Percentiles rank a stretch among this genome's conserved stretches.
Evolutionary conservation across 768 basidiomycete genomes (phyloP).

Genomic region (Boletus sp.): DNA sequence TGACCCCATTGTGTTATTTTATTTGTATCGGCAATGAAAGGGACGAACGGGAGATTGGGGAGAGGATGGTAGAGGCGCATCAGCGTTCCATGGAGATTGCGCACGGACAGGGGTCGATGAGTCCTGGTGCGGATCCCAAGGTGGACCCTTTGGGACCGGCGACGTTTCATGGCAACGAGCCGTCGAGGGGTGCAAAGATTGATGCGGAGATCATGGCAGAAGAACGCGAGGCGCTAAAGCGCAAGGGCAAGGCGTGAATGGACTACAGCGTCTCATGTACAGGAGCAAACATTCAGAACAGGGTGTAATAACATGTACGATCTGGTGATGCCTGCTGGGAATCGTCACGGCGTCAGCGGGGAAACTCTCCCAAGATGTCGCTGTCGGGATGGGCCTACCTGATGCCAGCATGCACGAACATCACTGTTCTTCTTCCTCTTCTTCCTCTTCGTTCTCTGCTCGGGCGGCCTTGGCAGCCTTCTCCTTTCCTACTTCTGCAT

Average conservation of each 20-base stretch:
- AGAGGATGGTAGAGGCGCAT: slow-evolving; percentile 35
- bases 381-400: neutral
- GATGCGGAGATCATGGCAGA: slow-evolving; percentile 53
- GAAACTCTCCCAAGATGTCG: too few relatives aligned
- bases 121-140: slow-evolving; percentile 29
- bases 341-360: neutral
- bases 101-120: slow-evolving; percentile 29
- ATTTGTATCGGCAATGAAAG: slow-evolving; percentile 20
- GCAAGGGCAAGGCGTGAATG: slow-evolving; percentile 39
- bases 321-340: neutral
- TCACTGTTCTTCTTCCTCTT: slow-evolving; percentile 34
- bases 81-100: slow-evolving; percentile 27
- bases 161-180: slow-evolving; percentile 51
- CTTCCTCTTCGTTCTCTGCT: slow-evolving; percentile 47
- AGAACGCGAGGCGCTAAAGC: slow-evolving; percentile 45
- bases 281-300: neutral
- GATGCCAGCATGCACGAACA: neutral
- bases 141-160: slow-evolving; percentile 50
- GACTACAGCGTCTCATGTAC: neutral
- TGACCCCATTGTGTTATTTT: neutral
- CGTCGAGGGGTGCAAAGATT: slow-evolving; percentile 54
- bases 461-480: slow-evolving; percentile 39
- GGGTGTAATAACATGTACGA: neutral
- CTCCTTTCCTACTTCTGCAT: slow-evolving; percentile 60
- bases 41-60: slow-evolving; percentile 42